Conservation (phyloP, 2,329 filamentous ascomycete species). For the Cryphonectria radicalis region DNA sequence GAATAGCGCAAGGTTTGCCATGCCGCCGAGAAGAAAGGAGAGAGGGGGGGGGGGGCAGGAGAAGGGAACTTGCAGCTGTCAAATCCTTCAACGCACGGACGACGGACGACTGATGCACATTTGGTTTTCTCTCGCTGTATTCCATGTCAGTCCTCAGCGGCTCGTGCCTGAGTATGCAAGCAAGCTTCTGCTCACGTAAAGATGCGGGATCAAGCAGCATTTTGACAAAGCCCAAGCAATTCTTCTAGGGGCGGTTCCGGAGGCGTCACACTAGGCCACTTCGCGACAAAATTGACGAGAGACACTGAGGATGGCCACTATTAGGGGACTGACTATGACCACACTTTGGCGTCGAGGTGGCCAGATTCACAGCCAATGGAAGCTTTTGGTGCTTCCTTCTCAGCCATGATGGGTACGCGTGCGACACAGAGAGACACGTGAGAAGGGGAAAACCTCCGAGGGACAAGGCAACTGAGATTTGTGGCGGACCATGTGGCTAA, state of each 20-base stretch:
- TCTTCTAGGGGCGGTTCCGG: slow-evolving; percentile 14
- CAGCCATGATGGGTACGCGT: slow-evolving; percentile 1
- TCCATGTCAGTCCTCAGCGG: not conserved
- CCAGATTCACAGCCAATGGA: not conserved
- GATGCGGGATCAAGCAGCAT: slow-evolving; percentile 2
- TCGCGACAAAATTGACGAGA: slow-evolving; percentile 47
- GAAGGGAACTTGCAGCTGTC: not conserved
- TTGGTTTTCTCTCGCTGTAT: not conserved
- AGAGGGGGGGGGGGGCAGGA: too few relatives aligned
- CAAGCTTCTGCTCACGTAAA: not conserved
- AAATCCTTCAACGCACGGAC: not conserved
- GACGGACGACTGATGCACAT: not conserved
- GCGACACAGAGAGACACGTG: slow-evolving; percentile 2
- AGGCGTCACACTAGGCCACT: slow-evolving; percentile 41
- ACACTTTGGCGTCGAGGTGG: not conserved
- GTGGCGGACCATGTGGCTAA: not conserved
- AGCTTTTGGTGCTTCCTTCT: not conserved
- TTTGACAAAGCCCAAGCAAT: not conserved
- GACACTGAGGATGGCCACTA: slow-evolving; percentile 19
- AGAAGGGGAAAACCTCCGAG: not conserved
- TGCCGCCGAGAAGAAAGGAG: not conserved
- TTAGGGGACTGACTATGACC: not conserved
- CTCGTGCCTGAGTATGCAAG: not conserved
- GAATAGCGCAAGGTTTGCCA: not conserved
- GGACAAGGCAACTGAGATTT: not conserved